A percentile compares a stretch with the other conserved stretches of the same genome.
Conservation (phyloP, 1,284 basidiomycete genomes). For the Marasmius sp. region DNA sequence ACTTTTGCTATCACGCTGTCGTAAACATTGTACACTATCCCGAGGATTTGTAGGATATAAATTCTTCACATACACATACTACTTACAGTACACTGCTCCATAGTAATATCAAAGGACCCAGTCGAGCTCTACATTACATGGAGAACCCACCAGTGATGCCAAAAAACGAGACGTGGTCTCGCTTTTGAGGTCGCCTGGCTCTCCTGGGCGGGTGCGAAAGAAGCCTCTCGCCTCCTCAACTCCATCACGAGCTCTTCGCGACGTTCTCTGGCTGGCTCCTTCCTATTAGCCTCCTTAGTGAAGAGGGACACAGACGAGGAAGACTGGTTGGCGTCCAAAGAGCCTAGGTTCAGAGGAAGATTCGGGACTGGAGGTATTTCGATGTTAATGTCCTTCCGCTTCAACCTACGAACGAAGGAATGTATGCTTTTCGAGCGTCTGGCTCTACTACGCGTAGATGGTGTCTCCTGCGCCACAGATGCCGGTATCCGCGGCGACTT, state of each 20-base stretch:
- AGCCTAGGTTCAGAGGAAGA: neutral
- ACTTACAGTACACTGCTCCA: neutral
- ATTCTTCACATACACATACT: neutral
- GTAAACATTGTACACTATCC: neutral
- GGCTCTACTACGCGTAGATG: neutral
- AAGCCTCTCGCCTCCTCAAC: neutral
- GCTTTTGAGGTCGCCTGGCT: neutral
- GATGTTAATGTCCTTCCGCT: neutral
- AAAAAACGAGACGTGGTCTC: neutral
- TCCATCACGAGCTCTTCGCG: conserved; percentile 8
- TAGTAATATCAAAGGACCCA: neutral
- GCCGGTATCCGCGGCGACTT: neutral
- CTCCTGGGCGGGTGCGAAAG: neutral
- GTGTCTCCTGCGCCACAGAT: neutral
- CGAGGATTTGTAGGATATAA: neutral
- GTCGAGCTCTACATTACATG: neutral
- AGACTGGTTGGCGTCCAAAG: neutral
- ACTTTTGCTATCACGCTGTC: neutral
- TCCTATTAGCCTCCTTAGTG: neutral
- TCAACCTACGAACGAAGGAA: neutral
- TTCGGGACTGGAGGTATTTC: neutral
- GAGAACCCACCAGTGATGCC: neutral
- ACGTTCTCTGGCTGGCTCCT: neutral
- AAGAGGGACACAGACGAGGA: neutral
- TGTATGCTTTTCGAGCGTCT: neutral